Conservation (phyloP, 768 basidiomycete species). For the Galerina sulciceps region DNA sequence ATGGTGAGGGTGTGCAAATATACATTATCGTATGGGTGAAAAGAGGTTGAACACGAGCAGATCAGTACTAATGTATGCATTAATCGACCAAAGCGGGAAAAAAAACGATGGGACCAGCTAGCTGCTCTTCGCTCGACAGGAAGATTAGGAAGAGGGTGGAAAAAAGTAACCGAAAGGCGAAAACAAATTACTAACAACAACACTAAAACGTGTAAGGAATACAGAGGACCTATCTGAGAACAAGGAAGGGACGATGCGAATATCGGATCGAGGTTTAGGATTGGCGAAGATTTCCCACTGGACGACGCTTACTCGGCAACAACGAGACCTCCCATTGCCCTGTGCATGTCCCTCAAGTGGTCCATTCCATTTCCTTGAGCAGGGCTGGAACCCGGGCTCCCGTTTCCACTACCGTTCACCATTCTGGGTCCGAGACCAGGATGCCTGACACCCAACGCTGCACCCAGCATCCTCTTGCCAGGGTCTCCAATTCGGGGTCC, state of each 20-base stretch:
- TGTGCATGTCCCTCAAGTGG: conserved; percentile 71
- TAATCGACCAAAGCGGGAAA: conserved; percentile 19
- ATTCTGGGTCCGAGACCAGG: conserved; percentile 71
- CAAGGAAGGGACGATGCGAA: conserved; percentile 16
- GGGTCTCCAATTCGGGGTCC: conserved; percentile 89
- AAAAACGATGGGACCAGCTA: conserved; percentile 23
- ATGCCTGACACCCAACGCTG: conserved; percentile 83
- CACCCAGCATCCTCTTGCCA: conserved; percentile 87
- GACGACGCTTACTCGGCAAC: conserved; percentile 64
- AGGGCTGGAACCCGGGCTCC: conserved; percentile 40
- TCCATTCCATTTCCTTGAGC: conserved; percentile 50
- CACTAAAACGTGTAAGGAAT: conserved; percentile 20
- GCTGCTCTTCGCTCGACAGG: conserved; percentile 24
- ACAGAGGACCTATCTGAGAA: conserved; percentile 14
- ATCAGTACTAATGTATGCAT: conserved; percentile 25
- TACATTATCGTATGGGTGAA: conserved; percentile 20
- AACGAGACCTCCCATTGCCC: conserved; percentile 74
- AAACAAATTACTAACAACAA: conserved; percentile 17
- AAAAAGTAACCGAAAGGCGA: conserved; percentile 9
- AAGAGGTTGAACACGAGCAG: conserved; percentile 8
- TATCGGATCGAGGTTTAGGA: conserved; percentile 11
- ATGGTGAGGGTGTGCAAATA: conserved; percentile 3
- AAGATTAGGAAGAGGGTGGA: conserved; percentile 13
- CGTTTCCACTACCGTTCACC: conserved; percentile 40
- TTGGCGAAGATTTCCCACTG: conserved; percentile 1